Evolutionary conservation across 2,329 filamentous ascomycete genomes (phyloP).

Genomic region (Stemphylium vesicarium): DNA sequence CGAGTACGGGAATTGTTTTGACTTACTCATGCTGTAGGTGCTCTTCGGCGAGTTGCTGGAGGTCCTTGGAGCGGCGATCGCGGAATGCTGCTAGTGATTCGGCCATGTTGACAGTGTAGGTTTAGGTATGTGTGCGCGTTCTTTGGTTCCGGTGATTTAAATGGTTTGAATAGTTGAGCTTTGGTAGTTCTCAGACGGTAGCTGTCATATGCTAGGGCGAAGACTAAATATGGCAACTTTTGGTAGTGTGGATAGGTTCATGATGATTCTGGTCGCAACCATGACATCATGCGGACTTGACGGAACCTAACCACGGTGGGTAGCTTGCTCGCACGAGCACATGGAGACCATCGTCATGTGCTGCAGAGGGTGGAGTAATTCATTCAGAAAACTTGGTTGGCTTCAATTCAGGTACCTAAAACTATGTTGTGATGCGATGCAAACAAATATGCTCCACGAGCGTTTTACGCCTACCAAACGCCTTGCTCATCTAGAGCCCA

Average conservation of each 20-base stretch:
- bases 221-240: not conserved
- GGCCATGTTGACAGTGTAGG: conserved; percentile 25
- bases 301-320: conserved; percentile 14
- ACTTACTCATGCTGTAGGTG: conserved; percentile 45
- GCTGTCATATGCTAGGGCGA: not conserved
- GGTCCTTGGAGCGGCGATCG: conserved; percentile 34
- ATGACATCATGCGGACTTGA: conserved; percentile 21
- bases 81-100: conserved; percentile 43
- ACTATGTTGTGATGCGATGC: not conserved
- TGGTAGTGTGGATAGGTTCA: not conserved
- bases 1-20: no score
- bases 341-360: not conserved
- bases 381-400: not conserved
- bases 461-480: conserved; percentile 9
- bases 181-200: not conserved
- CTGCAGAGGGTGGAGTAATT: not conserved
- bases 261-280: conserved; percentile 14
- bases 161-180: not conserved
- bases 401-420: not conserved
- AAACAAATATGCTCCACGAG: not conserved
- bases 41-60: conserved; percentile 40
- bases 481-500: conserved; percentile 11
- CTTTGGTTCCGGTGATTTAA: not conserved
- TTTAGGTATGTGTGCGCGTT: not conserved
- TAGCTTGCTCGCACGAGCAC: conserved; percentile 7